Percentiles rank a stretch among this genome's conserved stretches.
Evolutionary conservation across 176 grass and related monocot species (phyloP).

Genomic region (Saccharum spontaneum): DNA sequence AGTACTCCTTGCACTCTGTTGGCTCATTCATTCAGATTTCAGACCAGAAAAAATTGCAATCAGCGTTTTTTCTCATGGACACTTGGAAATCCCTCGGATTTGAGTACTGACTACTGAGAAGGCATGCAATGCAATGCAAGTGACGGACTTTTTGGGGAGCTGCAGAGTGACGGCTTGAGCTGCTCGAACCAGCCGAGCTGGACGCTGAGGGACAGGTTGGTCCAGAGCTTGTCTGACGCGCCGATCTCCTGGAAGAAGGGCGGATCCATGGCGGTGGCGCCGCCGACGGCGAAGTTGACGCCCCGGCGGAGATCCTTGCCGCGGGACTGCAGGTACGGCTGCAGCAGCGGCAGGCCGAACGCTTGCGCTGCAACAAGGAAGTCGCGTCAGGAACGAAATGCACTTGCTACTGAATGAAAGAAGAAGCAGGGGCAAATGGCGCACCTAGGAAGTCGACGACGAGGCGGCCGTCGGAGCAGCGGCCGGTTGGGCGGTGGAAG

Average conservation of each 20-base stretch:
- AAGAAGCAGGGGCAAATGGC: neutral
- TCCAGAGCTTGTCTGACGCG: constrained; percentile 50
- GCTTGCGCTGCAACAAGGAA: constrained; percentile 51
- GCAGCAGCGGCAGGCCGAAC: constrained; percentile 74
- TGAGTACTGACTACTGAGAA: too few species aligned
- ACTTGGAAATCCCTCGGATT: neutral
- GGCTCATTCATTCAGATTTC: neutral
- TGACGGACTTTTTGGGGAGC: constrained; percentile 40
- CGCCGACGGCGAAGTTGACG: constrained; percentile 81
- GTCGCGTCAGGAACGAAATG: neutral
- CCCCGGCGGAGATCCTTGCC: constrained; percentile 53
- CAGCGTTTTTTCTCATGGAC: too few species aligned
- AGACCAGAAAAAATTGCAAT: neutral
- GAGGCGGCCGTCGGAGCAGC: constrained; percentile 83
- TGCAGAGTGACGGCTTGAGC: constrained; percentile 79
- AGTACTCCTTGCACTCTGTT: constrained; percentile 70
- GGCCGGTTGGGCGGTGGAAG: constrained; percentile 79
- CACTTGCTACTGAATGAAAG: too few species aligned
- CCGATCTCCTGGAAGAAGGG: constrained; percentile 71
- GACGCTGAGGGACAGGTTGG: constrained; percentile 62
- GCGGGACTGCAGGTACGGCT: constrained; percentile 54
- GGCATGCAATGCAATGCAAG: neutral
- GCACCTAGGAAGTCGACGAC: constrained; percentile 85
- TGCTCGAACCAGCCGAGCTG: constrained; percentile 80
- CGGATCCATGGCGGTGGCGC: constrained; percentile 79